Evolutionary conservation across 148 eudicot species (phyloP), one percentile per base, ranked within the genome.

Genomic region (Limonium bicolor): DNA sequence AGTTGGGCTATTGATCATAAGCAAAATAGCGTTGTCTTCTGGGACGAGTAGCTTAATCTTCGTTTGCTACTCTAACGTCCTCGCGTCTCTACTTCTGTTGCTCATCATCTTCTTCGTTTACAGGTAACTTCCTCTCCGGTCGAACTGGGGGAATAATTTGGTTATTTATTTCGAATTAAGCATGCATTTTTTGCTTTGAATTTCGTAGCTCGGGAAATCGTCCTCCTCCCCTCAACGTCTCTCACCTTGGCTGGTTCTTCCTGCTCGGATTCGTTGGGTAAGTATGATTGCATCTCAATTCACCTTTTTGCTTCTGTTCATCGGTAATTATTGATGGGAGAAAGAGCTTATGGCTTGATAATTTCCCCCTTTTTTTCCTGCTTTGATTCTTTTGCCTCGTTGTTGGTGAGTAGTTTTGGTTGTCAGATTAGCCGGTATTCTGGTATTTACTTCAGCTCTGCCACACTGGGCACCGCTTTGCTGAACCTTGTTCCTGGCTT

Each of bases 401-500:
- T n/a, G n/a, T n/a, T 16, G 39, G 14, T 17, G 13, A 27, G 37
- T 39, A 82, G 94, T 46, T 78, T 65, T 48, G 41, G 61, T 45
- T 68, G 54, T 38, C 94, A 83, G 56, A 21, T 83, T 38, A 54
- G 68, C 35, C 84, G 84, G 34, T 76, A 67, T 52, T 53, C 70
- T 41, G 94, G 88, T 27, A 45, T 73, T 23, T 34, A 57, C 36
- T 84, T 57, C 39, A 66, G 69, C 42, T 77, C 88, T 42, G 69
- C 94, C 5, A 63, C 85, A 14, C 77, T 79, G 39, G 77, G 58
- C 5, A 44, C 85, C 7, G 69, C 88, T 21, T 67, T 84, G 73
- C 61, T 84, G 52, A 79, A 79, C 59, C 84, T 84, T 59, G 34
- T 79, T 41, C 94, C 94, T 1, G 94, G 81, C 27, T 74, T 79